Evolutionary conservation across 1,284 basidiomycete species (phyloP).

Genomic region (Taiwanofungus camphoratus): DNA sequence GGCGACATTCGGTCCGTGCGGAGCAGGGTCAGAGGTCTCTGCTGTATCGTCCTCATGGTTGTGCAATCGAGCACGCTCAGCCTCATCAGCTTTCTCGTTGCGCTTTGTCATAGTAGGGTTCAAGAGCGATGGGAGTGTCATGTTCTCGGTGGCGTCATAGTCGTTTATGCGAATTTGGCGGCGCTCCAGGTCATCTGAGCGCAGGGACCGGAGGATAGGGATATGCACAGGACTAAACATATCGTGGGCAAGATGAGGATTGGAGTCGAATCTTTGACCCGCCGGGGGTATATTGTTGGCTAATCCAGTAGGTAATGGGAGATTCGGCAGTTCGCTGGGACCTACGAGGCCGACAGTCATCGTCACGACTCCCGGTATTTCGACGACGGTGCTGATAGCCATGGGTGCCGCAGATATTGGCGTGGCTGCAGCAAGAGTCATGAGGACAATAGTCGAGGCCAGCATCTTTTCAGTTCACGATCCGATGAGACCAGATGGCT

Average conservation of each 20-base stretch:
- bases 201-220: not conserved
- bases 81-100: constrained; percentile 4
- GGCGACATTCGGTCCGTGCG: not conserved
- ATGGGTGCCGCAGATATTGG: constrained; percentile 18
- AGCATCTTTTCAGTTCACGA: no score
- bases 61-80: constrained; percentile 1
- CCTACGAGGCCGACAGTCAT: constrained; percentile 14
- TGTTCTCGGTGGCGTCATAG: constrained; percentile 3
- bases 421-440: not conserved
- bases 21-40: not conserved
- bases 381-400: constrained; percentile 6
- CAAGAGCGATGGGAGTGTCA: not conserved
- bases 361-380: constrained; percentile 4
- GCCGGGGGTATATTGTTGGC: not conserved
- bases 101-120: not conserved
- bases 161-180: constrained; percentile 9
- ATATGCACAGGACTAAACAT: not conserved
- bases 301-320: not conserved
- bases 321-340: constrained; percentile 15
- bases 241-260: not conserved
- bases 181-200: not conserved
- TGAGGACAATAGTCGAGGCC: not conserved
- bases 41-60: not conserved
- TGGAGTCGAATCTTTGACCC: not conserved
- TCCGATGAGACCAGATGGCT: no score